Conservation (phyloP, 73 alveolate species). For the Tetrahymena malaccensis region DNA sequence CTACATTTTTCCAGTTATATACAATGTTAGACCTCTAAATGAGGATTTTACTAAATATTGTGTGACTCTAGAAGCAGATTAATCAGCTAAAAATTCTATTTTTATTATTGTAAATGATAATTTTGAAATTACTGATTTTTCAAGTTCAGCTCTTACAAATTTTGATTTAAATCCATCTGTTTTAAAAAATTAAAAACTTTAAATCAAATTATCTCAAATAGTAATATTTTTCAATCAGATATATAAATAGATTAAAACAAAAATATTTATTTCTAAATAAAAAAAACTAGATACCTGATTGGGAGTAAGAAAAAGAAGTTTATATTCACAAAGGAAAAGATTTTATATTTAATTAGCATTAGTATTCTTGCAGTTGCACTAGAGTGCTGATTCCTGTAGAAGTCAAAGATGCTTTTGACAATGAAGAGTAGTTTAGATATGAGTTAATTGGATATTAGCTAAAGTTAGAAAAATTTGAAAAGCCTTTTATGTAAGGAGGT, state of each 20-base stretch:
- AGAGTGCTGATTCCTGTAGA: neutral
- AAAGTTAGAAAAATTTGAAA: neutral
- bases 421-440: neutral
- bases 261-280: too few species aligned
- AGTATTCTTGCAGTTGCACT: neutral
- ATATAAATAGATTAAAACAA: too few species aligned
- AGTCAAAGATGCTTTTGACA: neutral
- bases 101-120: neutral
- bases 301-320: neutral
- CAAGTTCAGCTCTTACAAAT: constrained; percentile 8
- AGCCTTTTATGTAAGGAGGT: neutral
- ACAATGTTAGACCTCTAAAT: constrained; percentile 4
- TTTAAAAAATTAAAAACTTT: neutral
- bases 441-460: neutral
- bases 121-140: constrained; percentile 8
- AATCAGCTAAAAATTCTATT: neutral
- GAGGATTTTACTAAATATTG: neutral
- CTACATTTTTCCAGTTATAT: constrained; percentile 1
- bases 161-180: constrained; percentile 4
- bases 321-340: neutral
- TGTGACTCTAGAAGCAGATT: neutral
- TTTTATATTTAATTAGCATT: neutral
- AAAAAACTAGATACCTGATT: neutral
- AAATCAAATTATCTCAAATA: neutral
- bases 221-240: too few species aligned